Percentiles rank a stretch among this genome's conserved stretches.
Evolutionary conservation across 2,329 filamentous ascomycete species (phyloP).

Genomic region (Cercospora sojina): DNA sequence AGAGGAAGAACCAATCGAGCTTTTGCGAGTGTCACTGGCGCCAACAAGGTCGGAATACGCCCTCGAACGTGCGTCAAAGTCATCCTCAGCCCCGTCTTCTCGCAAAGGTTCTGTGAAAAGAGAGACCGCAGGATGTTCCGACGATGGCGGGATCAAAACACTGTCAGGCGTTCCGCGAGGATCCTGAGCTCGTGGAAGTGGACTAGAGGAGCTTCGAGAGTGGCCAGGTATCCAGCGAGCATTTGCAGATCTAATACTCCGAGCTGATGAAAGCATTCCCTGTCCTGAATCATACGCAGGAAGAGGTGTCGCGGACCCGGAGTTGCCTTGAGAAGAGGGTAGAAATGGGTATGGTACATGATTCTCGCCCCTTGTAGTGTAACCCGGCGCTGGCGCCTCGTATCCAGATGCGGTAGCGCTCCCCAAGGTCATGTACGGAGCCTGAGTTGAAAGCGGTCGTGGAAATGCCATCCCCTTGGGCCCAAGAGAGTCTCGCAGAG

Average conservation of each 20-base stretch:
- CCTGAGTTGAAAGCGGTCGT: conserved; percentile 10
- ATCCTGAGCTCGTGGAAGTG: not conserved
- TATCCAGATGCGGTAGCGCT: conserved; percentile 12
- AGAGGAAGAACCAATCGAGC: not conserved
- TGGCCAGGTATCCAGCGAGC: conserved; percentile 6
- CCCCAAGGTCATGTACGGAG: not conserved
- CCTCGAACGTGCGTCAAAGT: not conserved
- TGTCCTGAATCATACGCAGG: conserved; percentile 21
- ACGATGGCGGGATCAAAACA: not conserved
- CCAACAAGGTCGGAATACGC: not conserved
- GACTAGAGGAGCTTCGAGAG: conserved; percentile 11
- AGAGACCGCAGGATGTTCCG: not conserved
- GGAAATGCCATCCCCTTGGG: conserved; percentile 7
- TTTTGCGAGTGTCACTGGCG: not conserved
- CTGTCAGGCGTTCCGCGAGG: not conserved
- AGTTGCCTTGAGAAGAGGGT: conserved; percentile 3
- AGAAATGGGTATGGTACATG: not conserved
- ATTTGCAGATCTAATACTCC: conserved; percentile 7
- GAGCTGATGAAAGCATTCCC: not conserved
- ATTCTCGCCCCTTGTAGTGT: conserved; percentile 18
- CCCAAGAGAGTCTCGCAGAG: conserved; percentile 24
- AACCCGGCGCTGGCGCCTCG: conserved; percentile 26
- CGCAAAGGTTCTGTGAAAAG: not conserved
- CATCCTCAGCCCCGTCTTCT: not conserved
- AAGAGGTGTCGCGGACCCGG: conserved; percentile 21